Evolutionary conservation across 345 rosid genomes (phyloP), one percentile per base, ranked within the genome.

Genomic region (Boechera divaricarpa): DNA sequence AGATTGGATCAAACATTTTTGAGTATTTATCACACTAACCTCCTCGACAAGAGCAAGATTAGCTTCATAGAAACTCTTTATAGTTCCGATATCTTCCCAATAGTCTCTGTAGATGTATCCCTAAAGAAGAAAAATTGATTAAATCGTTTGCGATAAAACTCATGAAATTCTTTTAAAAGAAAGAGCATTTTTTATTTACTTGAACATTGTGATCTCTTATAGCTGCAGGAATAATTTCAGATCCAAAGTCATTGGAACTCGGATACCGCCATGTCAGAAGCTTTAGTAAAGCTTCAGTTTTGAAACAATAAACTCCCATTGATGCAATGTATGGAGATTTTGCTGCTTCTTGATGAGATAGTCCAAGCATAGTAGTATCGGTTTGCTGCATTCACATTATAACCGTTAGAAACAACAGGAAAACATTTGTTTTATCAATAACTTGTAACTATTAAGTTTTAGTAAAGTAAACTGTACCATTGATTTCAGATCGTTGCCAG

Each of bases 51-150:
- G 97, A 73, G 93, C 98, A 67, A 94, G 76, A 82, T 94, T 94
- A 74, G 97, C 97, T 82, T 94, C 97, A 33, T 92, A 90, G 75
- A 94, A 94, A 67, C 97, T 78, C 80, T 80, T 88, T 58, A 94
- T 88, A 18, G 98, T 94, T 82, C 98, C 98, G 3, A 94, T 94
- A 62, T 94, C 98, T 75, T 94, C 97, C 97, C 97, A 94, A 70
- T 94, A 94, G 81, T 94, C 98, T 82, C 82, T 81, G 79, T 87
- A 94, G 13, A 86, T 58, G 80, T 89, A 94, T 59, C 85, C 92
- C 98, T 94, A 29, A 55, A 76, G 28, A 74, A 77, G 53, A 67
- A 33, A 63, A 63, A 7, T 41, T 32, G 11, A 33, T 47, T 24
- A 13, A 31, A 58, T 48, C 16, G 6, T 41, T 62, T 47, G 12